A percentile compares a stretch with the other conserved stretches of the same genome.
phyloP scores from a whole-genome alignment of 2,329 filamentous ascomycete species.

The Diatrype stigma region DNA sequence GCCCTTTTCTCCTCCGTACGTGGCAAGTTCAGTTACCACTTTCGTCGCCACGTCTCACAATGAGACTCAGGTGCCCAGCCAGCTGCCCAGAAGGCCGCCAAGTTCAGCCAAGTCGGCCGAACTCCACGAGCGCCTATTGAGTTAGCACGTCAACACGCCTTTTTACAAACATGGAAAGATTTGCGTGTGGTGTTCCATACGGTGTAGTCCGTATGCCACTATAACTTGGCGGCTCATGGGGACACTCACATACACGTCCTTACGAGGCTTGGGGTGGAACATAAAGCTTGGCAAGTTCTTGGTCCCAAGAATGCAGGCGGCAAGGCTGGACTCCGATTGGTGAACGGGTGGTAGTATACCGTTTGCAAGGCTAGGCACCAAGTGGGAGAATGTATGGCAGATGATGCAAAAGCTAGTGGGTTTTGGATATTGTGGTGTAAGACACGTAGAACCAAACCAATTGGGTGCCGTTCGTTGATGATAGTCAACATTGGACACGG shows the following conservation, averaged over 20 bases:
- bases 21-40: too few relatives aligned
- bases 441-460: too few relatives aligned
- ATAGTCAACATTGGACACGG: neutral
- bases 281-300: constrained; percentile 8
- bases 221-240: neutral
- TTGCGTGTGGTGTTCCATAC: neutral
- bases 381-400: too few relatives aligned
- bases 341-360: neutral
- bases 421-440: neutral
- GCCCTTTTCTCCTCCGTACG: too few relatives aligned
- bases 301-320: neutral
- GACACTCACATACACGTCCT: neutral
- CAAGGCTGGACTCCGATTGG: neutral
- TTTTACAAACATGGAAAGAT: neutral
- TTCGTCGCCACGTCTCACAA: neutral
- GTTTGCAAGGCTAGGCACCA: too few relatives aligned
- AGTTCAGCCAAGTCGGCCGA: constrained; percentile 9
- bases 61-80: constrained; percentile 1
- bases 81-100: constrained; percentile 5
- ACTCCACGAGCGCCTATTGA: neutral
- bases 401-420: too few relatives aligned
- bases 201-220: neutral
- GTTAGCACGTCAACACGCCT: too few relatives aligned
- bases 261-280: neutral
- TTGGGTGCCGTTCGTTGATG: too few relatives aligned